These are phyloP conservation scores for Sonneratia caseolaris DNA, from an alignment of 345 rosid species.

Conservation along the genomic window DNA sequence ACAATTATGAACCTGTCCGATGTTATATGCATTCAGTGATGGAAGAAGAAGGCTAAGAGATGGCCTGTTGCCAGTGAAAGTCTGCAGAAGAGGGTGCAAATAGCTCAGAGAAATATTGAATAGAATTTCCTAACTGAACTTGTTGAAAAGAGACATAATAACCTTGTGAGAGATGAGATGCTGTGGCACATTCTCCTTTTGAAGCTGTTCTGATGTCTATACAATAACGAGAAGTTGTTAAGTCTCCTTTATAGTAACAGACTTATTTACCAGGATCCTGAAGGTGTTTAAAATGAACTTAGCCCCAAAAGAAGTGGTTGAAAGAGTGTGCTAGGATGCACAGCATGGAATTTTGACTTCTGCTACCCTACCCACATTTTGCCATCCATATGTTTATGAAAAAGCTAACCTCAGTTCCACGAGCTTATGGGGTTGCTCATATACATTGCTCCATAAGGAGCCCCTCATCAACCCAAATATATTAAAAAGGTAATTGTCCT, in stretches of 20 bases:
- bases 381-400: background rate
- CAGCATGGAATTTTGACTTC: background rate
- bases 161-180: constrained; percentile 96
- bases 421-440: background rate
- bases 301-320: background rate
- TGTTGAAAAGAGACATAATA: constrained; percentile 8
- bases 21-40: constrained; percentile 56
- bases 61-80: constrained; percentile 85
- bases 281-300: background rate
- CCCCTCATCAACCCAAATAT: background rate
- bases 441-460: background rate
- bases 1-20: constrained; percentile 63
- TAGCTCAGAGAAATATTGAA: constrained; percentile 7
- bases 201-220: constrained; percentile 80
- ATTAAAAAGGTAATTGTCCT: background rate
- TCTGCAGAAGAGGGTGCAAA: constrained; percentile 29
- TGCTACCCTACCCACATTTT: background rate
- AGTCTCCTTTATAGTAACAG: background rate
- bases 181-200: constrained; percentile 55
- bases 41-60: constrained; percentile 90
- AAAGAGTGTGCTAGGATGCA: background rate
- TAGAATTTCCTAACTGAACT: background rate
- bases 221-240: constrained; percentile 16
- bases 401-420: background rate
- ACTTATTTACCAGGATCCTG: background rate